These are phyloP conservation scores for Mycena capillaripes DNA, from an alignment of 768 basidiomycete genomes.

Conservation along the genomic window DNA sequence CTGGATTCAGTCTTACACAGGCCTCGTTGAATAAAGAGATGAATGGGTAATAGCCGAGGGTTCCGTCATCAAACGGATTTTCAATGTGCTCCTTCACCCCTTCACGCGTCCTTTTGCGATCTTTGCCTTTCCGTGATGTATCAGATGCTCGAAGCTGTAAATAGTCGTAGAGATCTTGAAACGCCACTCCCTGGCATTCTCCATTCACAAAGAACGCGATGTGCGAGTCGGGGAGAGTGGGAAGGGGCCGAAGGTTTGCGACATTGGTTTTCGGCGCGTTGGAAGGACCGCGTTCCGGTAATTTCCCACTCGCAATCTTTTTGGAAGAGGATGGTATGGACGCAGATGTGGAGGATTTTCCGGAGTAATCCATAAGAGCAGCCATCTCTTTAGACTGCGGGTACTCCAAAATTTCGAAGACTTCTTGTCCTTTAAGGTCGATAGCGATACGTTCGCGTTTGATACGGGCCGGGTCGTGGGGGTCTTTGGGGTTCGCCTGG, in stretches of 20 bases:
- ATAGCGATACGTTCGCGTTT: constrained; percentile 94
- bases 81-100: constrained; percentile 83
- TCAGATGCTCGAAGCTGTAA: constrained; percentile 80
- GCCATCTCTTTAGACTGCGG: constrained; percentile 92
- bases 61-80: constrained; percentile 94
- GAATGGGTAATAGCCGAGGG: constrained; percentile 95
- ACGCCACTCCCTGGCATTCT: constrained; percentile 85
- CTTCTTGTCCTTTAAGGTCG: constrained; percentile 96
- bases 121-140: constrained; percentile 73
- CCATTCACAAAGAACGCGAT: constrained; percentile 96
- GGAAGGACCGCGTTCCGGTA: constrained; percentile 70
- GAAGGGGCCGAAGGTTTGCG: constrained; percentile 72
- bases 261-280: constrained; percentile 52
- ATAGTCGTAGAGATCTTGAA: constrained; percentile 91
- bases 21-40: constrained; percentile 95
- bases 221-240: constrained; percentile 76
- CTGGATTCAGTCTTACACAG: constrained; percentile 86
- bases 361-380: constrained; percentile 83
- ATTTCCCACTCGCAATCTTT: constrained; percentile 77
- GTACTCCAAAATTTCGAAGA: constrained; percentile 96
- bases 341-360: constrained; percentile 67
- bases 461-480: constrained; percentile 84
- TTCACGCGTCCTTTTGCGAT: constrained; percentile 73
- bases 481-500: constrained; percentile 70
- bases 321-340: constrained; percentile 74